phyloP scores from a whole-genome alignment of 331 rosid species.

The Pyrus hybrid region DNA sequence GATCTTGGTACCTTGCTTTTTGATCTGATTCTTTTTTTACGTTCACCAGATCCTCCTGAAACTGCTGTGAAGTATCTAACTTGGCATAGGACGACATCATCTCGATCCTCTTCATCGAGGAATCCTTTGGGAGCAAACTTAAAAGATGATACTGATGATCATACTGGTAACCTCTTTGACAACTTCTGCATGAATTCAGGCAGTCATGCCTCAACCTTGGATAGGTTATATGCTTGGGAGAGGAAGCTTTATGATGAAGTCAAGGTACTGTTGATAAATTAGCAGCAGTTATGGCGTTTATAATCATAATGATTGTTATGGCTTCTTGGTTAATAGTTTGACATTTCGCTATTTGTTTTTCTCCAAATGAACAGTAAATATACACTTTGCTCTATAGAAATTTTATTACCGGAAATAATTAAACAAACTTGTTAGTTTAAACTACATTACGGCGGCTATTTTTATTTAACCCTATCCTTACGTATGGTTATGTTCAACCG shows the following conservation, averaged over 20 bases:
- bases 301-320: background rate
- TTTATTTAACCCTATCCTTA: background rate
- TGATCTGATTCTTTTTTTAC: slow-evolving; percentile 7
- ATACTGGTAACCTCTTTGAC: slow-evolving; percentile 51
- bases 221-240: slow-evolving; percentile 96
- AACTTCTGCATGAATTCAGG: slow-evolving; percentile 78
- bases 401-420: background rate
- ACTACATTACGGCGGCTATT: background rate
- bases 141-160: slow-evolving; percentile 55
- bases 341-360: background rate
- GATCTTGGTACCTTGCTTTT: background rate
- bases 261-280: slow-evolving; percentile 53
- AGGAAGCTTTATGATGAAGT: slow-evolving; percentile 95
- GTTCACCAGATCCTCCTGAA: slow-evolving; percentile 61
- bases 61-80: slow-evolving; percentile 59
- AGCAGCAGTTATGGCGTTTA: background rate
- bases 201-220: slow-evolving; percentile 96
- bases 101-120: slow-evolving; percentile 87
- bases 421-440: background rate
- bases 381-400: background rate
- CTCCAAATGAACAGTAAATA: background rate
- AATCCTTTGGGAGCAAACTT: slow-evolving; percentile 61
- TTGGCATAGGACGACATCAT: slow-evolving; percentile 84
- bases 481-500: background rate
- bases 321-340: background rate